Evolutionary conservation across 257 asterid genomes (phyloP).

Genomic region (Solanum medicagineum): DNA sequence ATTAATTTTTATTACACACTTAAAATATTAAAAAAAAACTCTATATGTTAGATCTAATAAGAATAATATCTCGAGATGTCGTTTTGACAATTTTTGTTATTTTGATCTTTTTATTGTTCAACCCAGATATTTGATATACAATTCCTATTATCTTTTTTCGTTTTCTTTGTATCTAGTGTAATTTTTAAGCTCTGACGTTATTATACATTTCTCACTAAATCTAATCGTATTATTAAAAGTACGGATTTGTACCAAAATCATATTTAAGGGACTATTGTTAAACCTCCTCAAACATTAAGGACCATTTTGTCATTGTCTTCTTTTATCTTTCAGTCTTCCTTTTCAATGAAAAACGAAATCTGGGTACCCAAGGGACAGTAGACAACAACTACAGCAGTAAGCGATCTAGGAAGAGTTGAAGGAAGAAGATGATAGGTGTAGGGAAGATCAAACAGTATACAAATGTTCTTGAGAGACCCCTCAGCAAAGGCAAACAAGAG

Average conservation of each 20-base stretch:
- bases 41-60: no score
- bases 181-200: no score
- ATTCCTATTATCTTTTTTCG: no score
- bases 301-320: background rate
- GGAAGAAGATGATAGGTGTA: constrained; percentile 51
- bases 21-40: no score
- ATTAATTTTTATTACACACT: no score
- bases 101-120: no score
- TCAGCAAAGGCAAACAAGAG: constrained; percentile 97
- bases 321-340: background rate
- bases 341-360: background rate
- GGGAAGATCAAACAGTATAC: constrained; percentile 85
- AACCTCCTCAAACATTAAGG: background rate
- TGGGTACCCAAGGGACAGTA: background rate
- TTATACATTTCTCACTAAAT: no score
- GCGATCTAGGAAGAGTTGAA: background rate
- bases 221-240: background rate
- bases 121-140: no score
- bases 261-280: background rate
- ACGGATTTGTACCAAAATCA: background rate
- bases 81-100: no score
- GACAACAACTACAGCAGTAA: background rate
- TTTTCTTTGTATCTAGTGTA: background rate
- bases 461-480: constrained; percentile 75
- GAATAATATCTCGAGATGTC: no score